phyloP scores from a whole-genome alignment of 306 rosid genomes.

The Medicago arabica region DNA sequence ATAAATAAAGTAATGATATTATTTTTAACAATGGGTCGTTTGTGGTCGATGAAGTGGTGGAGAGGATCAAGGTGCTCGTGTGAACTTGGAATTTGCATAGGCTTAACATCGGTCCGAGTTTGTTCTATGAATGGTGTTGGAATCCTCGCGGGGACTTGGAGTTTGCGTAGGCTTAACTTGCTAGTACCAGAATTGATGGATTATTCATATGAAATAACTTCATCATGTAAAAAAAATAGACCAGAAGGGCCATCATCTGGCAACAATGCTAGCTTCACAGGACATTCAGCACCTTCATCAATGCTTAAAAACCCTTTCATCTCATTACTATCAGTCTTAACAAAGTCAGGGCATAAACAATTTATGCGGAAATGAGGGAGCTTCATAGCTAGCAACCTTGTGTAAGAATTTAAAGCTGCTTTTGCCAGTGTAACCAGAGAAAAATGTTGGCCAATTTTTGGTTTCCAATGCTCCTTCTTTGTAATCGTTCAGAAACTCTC shows the following conservation, averaged over 20 bases:
- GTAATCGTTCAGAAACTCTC: constrained; percentile 56
- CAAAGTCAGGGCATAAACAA: constrained; percentile 54
- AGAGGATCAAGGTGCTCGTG: too few relatives aligned
- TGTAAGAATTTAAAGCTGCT: constrained; percentile 59
- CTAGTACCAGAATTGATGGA: too few relatives aligned
- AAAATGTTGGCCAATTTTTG: constrained; percentile 53
- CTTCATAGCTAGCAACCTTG: constrained; percentile 58
- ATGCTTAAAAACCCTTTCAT: constrained; percentile 48
- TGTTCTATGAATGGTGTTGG: too few relatives aligned
- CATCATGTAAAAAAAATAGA: constrained; percentile 44
- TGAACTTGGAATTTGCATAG: too few relatives aligned
- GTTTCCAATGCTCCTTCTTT: constrained; percentile 52
- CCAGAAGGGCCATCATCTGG: constrained; percentile 59
- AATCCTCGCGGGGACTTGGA: too few relatives aligned
- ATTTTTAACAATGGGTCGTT: too few relatives aligned
- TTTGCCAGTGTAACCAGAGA: constrained; percentile 58
- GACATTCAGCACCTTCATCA: constrained; percentile 64
- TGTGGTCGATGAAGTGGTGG: too few relatives aligned
- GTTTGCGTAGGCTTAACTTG: too few relatives aligned
- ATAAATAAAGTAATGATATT: too few relatives aligned
- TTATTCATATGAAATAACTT: constrained; percentile 34
- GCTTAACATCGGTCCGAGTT: too few relatives aligned
- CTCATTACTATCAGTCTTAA: constrained; percentile 48
- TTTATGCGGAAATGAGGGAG: constrained; percentile 47
- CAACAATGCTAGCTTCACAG: constrained; percentile 58